Evolutionary conservation across 768 basidiomycete genomes (phyloP), one percentile per base, ranked within the genome.

Genomic region (Hericium coralloides): DNA sequence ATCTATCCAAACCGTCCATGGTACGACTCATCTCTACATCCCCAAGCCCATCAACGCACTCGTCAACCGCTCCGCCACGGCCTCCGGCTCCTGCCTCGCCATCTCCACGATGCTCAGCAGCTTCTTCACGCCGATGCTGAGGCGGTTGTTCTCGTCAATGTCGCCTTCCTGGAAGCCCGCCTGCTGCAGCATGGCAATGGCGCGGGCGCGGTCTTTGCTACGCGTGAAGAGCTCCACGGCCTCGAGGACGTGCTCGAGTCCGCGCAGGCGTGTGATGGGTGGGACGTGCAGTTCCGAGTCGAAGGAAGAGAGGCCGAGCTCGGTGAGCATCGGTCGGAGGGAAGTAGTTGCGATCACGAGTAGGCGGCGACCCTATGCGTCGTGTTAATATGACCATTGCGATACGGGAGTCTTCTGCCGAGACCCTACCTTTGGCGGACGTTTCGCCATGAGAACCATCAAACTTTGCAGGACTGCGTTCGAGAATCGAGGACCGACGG

Each of bases 401-500:
- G 55, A 38, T 22, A 20, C 23, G 0, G 37, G 52, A 38, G 31
- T 31, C 31, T 31, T 31, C 8, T 31, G 10, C 8, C 0, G 5
- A 31, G 6, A 31, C 7, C 73, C 43, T 61, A 92, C 93, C 80
- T 97, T 97, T 0, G 97, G 97, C 45, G 97, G 97, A 58, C 89
- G 80, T 60, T 91, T 86, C 48, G 82, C 83, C 59, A 98, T 83
- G 23, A 99, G 75, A 0, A 98, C 95, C 52, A 97, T 74, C 17
- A 99, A 72, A 0, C 95, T 79, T 69, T 98, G 97, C 22, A 99
- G 76, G 4, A 98, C 92, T 8, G 85, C 76, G 68, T 98, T 98
- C 1, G 95, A 98, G 73, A 98, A 99, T 50, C 94, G 79, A n/a
- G 88, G 91, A 2, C 95, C 95, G 72, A 99, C 87, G 3, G 95